Conservation (phyloP, 1,139 yeast species). For the Debaryomycetaceae sp. region DNA sequence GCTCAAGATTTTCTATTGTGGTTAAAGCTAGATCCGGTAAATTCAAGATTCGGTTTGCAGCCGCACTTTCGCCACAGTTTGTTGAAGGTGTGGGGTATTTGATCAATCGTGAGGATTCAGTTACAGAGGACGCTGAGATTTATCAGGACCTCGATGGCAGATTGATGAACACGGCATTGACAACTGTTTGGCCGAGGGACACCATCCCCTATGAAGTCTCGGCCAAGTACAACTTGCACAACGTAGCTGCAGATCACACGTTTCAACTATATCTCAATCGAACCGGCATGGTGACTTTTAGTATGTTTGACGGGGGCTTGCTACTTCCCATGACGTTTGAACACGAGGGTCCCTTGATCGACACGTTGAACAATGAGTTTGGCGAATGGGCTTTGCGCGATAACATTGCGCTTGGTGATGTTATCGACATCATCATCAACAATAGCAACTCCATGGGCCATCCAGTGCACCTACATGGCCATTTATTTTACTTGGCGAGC, state of each 20-base stretch:
- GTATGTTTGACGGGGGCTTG: constrained; percentile 22
- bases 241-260: constrained; percentile 19
- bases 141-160: constrained; percentile 18
- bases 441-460: constrained; percentile 23
- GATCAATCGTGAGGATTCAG: too few relatives aligned
- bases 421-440: constrained; percentile 26
- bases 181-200: constrained; percentile 15
- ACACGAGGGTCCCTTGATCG: constrained; percentile 15
- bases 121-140: background rate
- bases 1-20: constrained; percentile 22
- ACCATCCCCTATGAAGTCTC: constrained; percentile 16
- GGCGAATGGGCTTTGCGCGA: constrained; percentile 14
- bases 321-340: constrained; percentile 17
- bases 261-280: constrained; percentile 20
- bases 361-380: constrained; percentile 6
- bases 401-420: constrained; percentile 19
- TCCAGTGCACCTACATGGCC: constrained; percentile 36
- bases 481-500: constrained; percentile 24
- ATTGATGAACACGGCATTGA: constrained; percentile 9
- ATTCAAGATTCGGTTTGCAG: constrained; percentile 25
- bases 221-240: constrained; percentile 7
- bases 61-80: constrained; percentile 25
- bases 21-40: constrained; percentile 19
- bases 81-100: constrained; percentile 23
- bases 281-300: constrained; percentile 21